Evolutionary conservation across 768 basidiomycete genomes (phyloP).

Genomic region (Mycena sanguinolenta): DNA sequence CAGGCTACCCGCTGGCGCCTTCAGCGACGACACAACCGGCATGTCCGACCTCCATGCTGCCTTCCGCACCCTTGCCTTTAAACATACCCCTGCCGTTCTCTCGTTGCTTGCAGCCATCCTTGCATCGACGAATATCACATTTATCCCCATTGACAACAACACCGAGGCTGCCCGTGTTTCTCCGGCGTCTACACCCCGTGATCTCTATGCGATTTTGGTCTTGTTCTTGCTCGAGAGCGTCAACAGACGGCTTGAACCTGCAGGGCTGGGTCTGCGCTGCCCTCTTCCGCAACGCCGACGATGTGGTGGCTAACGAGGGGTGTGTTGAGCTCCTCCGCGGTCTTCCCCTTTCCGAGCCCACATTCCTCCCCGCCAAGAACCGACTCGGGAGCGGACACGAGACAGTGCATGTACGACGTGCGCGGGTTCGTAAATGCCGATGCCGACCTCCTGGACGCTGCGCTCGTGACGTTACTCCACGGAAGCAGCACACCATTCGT

Average conservation of each 20-base stretch:
- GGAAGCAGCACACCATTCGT: no score
- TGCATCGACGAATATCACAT: constrained; percentile 77
- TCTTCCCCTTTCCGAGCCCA: constrained; percentile 69
- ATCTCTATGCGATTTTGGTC: constrained; percentile 91
- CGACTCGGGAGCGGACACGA: constrained; percentile 76
- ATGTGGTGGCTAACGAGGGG: constrained; percentile 78
- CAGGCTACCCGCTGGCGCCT: constrained; percentile 87
- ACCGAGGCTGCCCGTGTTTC: constrained; percentile 65
- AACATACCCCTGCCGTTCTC: constrained; percentile 87
- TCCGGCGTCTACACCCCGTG: constrained; percentile 77
- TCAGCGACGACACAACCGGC: constrained; percentile 87
- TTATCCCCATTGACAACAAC: constrained; percentile 77
- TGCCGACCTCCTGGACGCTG: no score
- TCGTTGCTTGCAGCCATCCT: constrained; percentile 85
- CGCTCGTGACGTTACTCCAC: no score
- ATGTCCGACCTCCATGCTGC: constrained; percentile 87
- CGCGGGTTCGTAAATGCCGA: no score
- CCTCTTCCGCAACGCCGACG: constrained; percentile 53
- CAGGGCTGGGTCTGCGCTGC: constrained; percentile 82
- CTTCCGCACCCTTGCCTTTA: constrained; percentile 90
- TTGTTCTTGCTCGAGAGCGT: constrained; percentile 90
- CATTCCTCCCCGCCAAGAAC: constrained; percentile 86
- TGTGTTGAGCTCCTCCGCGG: constrained; percentile 85
- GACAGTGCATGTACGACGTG: constrained; percentile 80
- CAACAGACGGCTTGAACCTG: constrained; percentile 82